A percentile compares a stretch with the other conserved stretches of the same genome.
phyloP scores from a whole-genome alignment of 192 early-diverging fungal species.

The Geranomyces michiganensis region DNA sequence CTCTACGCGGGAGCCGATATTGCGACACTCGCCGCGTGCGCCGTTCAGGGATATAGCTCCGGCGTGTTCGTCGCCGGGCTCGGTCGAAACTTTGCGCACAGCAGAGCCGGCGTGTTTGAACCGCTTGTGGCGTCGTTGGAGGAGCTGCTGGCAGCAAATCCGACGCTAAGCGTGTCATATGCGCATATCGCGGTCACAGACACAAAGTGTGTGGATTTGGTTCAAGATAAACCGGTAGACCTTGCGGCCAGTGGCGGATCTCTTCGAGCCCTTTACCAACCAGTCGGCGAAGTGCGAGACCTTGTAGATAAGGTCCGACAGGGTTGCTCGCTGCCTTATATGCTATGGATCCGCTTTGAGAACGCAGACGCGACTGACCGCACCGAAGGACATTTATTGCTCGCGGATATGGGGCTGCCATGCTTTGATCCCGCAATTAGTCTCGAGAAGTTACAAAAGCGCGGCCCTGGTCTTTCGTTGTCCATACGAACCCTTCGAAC shows the following conservation, averaged over 20 bases:
- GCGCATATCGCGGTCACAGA: constrained; percentile 21
- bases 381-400: constrained; percentile 10
- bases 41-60: constrained; percentile 22
- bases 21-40: not conserved
- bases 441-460: not conserved
- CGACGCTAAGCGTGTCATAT: not conserved
- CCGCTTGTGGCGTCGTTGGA: constrained; percentile 9
- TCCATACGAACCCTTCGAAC: constrained; percentile 16
- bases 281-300: not conserved
- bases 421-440: constrained; percentile 8
- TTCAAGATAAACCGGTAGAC: constrained; percentile 8
- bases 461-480: constrained; percentile 5
- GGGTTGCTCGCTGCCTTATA: constrained; percentile 30
- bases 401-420: constrained; percentile 15
- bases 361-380: not conserved
- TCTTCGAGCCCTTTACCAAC: not conserved
- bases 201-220: constrained; percentile 28
- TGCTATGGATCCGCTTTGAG: constrained; percentile 15
- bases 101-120: constrained; percentile 8
- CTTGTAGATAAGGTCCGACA: not conserved
- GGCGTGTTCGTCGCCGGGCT: constrained; percentile 11
- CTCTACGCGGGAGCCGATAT: not conserved
- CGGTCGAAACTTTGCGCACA: not conserved
- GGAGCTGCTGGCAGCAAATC: not conserved
- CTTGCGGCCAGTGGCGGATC: not conserved